Evolutionary conservation across 345 rosid species (phyloP).

Genomic region (Sonneratia alba): DNA sequence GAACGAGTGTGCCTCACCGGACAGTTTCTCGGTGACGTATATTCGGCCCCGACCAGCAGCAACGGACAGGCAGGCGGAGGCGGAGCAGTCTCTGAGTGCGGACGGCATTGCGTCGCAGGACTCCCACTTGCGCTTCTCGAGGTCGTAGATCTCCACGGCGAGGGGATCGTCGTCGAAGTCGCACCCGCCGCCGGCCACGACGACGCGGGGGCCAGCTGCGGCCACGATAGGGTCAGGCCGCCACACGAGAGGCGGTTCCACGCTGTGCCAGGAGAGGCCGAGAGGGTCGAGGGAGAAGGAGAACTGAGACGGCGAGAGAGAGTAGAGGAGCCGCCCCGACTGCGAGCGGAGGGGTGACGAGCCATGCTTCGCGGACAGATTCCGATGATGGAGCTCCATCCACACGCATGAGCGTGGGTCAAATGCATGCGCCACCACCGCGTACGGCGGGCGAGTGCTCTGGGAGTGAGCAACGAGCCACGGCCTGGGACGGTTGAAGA

Average conservation of each 20-base stretch:
- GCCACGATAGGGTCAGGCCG: constrained; percentile 65
- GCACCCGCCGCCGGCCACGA: constrained; percentile 57
- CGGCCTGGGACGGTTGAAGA: constrained; percentile 32
- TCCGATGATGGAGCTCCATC: constrained; percentile 29
- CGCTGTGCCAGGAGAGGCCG: constrained; percentile 57
- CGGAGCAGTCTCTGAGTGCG: constrained; percentile 33
- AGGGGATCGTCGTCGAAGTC: constrained; percentile 66
- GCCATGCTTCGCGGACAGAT: constrained; percentile 13
- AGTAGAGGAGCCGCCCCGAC: constrained; percentile 47
- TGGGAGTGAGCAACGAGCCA: constrained; percentile 64
- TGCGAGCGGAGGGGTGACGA: constrained; percentile 42
- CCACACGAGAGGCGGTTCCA: constrained; percentile 42
- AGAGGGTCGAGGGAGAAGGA: constrained; percentile 70
- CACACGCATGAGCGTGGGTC: constrained; percentile 67
- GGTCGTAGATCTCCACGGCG: constrained; percentile 51
- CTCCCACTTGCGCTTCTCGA: constrained; percentile 38
- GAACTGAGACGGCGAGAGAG: constrained; percentile 37
- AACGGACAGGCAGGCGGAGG: constrained; percentile 55
- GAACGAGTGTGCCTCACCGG: constrained; percentile 39
- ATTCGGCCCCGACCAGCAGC: constrained; percentile 27
- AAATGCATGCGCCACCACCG: constrained; percentile 33
- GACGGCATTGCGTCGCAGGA: constrained; percentile 51
- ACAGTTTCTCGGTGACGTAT: constrained; percentile 42
- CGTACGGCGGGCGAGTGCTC: constrained; percentile 26
- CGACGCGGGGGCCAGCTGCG: constrained; percentile 27